phyloP scores from a whole-genome alignment of 108 stramenopile species.

The Nitzschia sp. region DNA sequence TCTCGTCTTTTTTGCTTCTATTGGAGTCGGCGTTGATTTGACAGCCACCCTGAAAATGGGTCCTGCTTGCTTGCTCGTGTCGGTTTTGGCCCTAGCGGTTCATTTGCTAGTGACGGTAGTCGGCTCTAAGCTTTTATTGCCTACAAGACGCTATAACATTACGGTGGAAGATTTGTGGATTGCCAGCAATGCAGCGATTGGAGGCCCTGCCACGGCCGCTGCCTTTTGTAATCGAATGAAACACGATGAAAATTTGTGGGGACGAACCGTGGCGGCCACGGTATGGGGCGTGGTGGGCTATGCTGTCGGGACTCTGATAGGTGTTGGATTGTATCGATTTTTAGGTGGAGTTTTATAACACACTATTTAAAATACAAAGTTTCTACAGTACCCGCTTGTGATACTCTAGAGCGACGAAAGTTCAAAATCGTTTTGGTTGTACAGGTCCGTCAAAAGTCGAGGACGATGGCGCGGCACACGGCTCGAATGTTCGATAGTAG shows the following conservation, averaged over 20 bases:
- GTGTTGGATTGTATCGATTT: conserved; percentile 40
- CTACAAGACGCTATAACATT: neutral
- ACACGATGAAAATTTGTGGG: conserved; percentile 32
- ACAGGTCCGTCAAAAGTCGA: too few species aligned
- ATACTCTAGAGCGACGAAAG: too few species aligned
- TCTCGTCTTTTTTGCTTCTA: conserved; percentile 65
- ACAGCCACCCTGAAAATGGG: conserved; percentile 46
- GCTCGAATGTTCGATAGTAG: too few species aligned
- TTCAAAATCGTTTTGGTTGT: too few species aligned
- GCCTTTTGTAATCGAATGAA: conserved; percentile 60
- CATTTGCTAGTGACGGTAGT: conserved; percentile 45
- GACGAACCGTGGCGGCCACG: conserved; percentile 65
- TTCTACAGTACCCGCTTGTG: too few species aligned
- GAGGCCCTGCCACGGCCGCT: conserved; percentile 79
- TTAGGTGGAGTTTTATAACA: neutral
- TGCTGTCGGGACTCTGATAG: conserved; percentile 61
- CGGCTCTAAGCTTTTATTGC: conserved; percentile 29
- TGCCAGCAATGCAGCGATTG: conserved; percentile 85
- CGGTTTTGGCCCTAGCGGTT: conserved; percentile 50
- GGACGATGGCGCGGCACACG: too few species aligned
- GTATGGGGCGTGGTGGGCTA: conserved; percentile 75
- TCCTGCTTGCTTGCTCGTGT: conserved; percentile 47
- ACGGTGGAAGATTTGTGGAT: conserved; percentile 66
- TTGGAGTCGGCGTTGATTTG: conserved; percentile 64
- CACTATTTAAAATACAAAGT: too few species aligned